phyloP scores from a whole-genome alignment of 768 basidiomycete genomes.

The Hypholoma fasciculare region DNA sequence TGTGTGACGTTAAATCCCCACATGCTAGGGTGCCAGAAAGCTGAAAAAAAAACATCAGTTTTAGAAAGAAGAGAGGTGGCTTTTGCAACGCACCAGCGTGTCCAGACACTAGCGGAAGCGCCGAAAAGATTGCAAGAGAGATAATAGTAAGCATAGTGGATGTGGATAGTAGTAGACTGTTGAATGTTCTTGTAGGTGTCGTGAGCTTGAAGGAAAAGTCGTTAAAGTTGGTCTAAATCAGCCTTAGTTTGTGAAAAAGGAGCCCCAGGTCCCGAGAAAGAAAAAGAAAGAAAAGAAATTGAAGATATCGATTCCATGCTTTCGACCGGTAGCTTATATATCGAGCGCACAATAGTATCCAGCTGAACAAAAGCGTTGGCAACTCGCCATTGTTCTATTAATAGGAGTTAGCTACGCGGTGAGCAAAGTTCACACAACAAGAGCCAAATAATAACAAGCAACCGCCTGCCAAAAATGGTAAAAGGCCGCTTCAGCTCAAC shows the following conservation, averaged over 20 bases:
- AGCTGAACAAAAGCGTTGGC: neutral
- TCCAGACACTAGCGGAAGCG: slow-evolving; percentile 25
- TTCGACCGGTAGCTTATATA: neutral
- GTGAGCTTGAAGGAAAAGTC: neutral
- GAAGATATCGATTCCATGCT: neutral
- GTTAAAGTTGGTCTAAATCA: neutral
- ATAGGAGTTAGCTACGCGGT: neutral
- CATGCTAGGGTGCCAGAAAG: slow-evolving; percentile 60
- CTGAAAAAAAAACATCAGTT: slow-evolving; percentile 22
- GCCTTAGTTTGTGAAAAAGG: neutral
- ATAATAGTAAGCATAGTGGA: slow-evolving; percentile 20
- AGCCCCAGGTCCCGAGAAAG: slow-evolving; percentile 10
- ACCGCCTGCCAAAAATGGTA: too few relatives aligned
- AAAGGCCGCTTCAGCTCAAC: too few relatives aligned
- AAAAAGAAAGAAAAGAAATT: neutral
- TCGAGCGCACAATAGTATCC: neutral
- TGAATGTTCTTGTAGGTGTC: neutral
- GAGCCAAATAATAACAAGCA: too few relatives aligned
- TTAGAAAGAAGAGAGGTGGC: neutral
- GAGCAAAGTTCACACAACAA: too few relatives aligned
- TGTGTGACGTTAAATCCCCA: slow-evolving; percentile 69
- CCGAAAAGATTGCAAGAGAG: slow-evolving; percentile 13
- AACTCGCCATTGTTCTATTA: neutral
- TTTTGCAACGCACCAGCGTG: slow-evolving; percentile 29
- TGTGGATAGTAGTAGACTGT: neutral